Percentiles rank a stretch among this genome's conserved stretches.
Conservation (phyloP, 176 grass and related monocot species). For the Oryza brachyantha region DNA sequence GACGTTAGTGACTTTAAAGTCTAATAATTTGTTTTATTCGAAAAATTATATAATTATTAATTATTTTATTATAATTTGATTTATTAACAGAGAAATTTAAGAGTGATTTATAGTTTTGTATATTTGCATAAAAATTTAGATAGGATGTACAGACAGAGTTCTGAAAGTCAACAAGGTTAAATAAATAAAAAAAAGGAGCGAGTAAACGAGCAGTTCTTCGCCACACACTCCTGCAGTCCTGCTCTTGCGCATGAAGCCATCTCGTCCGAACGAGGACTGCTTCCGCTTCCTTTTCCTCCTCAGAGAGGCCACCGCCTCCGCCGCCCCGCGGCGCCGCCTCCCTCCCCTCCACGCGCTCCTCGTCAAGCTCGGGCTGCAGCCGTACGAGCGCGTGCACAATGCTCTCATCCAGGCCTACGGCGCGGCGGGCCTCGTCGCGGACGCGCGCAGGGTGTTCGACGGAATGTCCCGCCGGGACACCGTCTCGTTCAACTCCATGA, state of each 20-base stretch:
- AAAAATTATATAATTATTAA: too few relatives aligned
- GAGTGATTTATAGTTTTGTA: too few relatives aligned
- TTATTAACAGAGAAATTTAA: too few relatives aligned
- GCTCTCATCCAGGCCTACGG: background rate
- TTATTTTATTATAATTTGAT: too few relatives aligned
- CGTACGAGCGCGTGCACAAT: background rate
- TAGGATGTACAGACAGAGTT: too few relatives aligned
- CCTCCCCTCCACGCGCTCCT: background rate
- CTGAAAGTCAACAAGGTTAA: too few relatives aligned
- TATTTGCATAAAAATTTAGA: too few relatives aligned
- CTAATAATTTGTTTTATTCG: too few relatives aligned
- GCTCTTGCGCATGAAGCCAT: background rate
- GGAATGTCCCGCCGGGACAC: background rate
- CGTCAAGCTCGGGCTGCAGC: background rate
- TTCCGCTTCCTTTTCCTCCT: constrained; percentile 3
- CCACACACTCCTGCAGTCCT: background rate
- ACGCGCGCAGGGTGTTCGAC: background rate
- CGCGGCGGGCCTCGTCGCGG: background rate
- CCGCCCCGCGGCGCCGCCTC: background rate
- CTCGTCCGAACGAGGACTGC: background rate
- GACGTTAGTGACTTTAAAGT: too few relatives aligned
- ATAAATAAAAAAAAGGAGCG: too few relatives aligned
- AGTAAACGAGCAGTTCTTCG: background rate
- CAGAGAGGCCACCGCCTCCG: background rate
- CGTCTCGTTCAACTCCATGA: background rate